phyloP scores from a whole-genome alignment of 257 asterid genomes.

The Oldenlandia corymbosa region DNA sequence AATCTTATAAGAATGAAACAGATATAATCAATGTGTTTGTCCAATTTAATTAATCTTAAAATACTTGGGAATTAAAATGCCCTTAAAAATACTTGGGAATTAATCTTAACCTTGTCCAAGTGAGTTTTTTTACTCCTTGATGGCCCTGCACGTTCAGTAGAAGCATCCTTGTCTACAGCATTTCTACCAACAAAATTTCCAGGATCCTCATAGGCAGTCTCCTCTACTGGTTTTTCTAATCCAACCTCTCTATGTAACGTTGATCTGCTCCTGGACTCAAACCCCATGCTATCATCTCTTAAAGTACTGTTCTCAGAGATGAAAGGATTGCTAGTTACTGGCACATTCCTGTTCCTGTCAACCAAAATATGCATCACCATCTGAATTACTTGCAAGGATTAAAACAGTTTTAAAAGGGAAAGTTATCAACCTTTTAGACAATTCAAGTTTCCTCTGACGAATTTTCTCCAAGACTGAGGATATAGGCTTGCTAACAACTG shows the following conservation, averaged over 20 bases:
- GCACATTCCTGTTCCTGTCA: constrained; percentile 38
- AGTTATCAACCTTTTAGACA: constrained; percentile 52
- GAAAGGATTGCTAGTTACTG: constrained; percentile 18
- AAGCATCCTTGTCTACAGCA: constrained; percentile 23
- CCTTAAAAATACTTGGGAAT: neutral
- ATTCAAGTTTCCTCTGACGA: constrained; percentile 80
- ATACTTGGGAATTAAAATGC: neutral
- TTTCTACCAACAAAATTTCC: constrained; percentile 20
- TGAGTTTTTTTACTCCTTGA: constrained; percentile 25
- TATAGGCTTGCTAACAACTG: constrained; percentile 69
- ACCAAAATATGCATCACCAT: constrained; percentile 14
- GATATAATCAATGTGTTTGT: neutral
- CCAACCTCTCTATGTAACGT: constrained; percentile 24
- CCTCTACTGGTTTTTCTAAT: constrained; percentile 21
- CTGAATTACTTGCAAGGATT: neutral
- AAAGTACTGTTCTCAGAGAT: constrained; percentile 20
- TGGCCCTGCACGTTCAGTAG: constrained; percentile 22
- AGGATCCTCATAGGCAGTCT: constrained; percentile 16
- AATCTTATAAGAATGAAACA: neutral
- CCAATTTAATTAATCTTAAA: neutral
- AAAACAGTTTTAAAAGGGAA: neutral
- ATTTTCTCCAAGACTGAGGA: constrained; percentile 82
- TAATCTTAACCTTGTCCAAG: constrained; percentile 31
- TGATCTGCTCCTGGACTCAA: constrained; percentile 20
- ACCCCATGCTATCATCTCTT: constrained; percentile 29